A percentile compares a stretch with the other conserved stretches of the same genome.
Conservation (phyloP, 768 basidiomycete genomes). For the Candolleomyces efflorescens region DNA sequence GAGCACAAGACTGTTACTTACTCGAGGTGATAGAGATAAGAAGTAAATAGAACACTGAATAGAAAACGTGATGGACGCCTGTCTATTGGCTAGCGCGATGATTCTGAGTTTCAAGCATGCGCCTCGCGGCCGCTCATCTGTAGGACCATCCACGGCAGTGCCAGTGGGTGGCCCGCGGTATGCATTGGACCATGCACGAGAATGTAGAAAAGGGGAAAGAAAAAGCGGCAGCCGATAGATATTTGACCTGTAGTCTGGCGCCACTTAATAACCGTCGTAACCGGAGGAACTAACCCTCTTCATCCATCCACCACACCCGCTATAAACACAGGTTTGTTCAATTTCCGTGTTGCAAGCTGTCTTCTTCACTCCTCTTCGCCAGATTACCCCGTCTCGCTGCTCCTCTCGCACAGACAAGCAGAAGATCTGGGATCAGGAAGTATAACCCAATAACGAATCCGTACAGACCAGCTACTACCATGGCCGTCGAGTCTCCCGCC, state of each 20-base stretch:
- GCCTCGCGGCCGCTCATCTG: neutral
- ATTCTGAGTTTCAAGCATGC: neutral
- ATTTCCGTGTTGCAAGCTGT: conserved; percentile 11
- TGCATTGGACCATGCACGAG: neutral
- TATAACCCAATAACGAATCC: neutral
- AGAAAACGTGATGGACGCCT: neutral
- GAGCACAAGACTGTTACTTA: neutral
- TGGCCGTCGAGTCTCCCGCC: conserved; percentile 44
- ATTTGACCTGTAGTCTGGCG: neutral
- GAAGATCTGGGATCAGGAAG: neutral
- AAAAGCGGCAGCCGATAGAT: neutral
- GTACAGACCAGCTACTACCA: neutral
- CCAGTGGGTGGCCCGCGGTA: neutral
- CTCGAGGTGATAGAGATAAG: neutral
- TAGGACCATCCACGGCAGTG: neutral
- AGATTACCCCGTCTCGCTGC: conserved; percentile 18
- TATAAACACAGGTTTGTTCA: neutral
- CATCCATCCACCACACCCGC: neutral
- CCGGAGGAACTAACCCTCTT: no score
- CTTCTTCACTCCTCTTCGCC: conserved; percentile 9
- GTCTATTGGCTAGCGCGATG: no score
- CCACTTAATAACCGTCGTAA: neutral
- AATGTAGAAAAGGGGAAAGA: neutral
- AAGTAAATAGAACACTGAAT: neutral
- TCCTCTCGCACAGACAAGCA: conserved; percentile 1